Base-by-base conservation (phyloP, 2,329 filamentous ascomycete species). In the Metarhizium brunneum region DNA sequence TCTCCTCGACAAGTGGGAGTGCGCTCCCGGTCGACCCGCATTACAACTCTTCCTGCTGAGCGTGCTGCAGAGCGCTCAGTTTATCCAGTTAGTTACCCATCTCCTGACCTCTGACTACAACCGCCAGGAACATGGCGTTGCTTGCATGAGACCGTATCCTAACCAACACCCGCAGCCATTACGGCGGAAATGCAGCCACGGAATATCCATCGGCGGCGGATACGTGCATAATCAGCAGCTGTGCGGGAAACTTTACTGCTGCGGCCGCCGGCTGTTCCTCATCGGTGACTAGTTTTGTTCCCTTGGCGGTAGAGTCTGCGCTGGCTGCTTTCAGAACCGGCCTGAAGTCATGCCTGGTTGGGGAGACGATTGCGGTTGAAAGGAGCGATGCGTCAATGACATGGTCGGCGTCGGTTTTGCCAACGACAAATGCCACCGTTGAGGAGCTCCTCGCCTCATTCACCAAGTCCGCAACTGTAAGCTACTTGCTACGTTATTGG, bases 161-260 rank as follows among this genome's bases (percentile, higher is more conserved):
- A 45, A 45, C n/a, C 16, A 20, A 10, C 18, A 25, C 16, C 18
- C 18, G 16, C n/a, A 45, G 42, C 11, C 18, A 45, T 11, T 45
- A 45, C n/a, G 42, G 57, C 32, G 42, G 42, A 18, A 5, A 18
- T 59, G 49, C 55, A 8, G 59, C 59, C 0, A 56, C 58, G 8
- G 55, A 50, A 2, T 66, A 63, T 55, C 64, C 64, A 3, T 55
- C 56, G 3, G 50, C 61, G 4, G 29, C 61, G 45, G 50, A 60
- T 29, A 60, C 62, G 3, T 60, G 56, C 43, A 56, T 58, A 25
- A 54, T 66, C 11, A 63, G 65, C 3, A 59, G 64, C 5, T 66
- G 65, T 48, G 59, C 62, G 4, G 65, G 65, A 1, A 62, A 61
- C 1, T 64, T 66, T 48, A 59, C 65, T 8, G 64, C 65, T 2